Conservation (phyloP, 148 eudicot species). For the Amaranthus palmeri region DNA sequence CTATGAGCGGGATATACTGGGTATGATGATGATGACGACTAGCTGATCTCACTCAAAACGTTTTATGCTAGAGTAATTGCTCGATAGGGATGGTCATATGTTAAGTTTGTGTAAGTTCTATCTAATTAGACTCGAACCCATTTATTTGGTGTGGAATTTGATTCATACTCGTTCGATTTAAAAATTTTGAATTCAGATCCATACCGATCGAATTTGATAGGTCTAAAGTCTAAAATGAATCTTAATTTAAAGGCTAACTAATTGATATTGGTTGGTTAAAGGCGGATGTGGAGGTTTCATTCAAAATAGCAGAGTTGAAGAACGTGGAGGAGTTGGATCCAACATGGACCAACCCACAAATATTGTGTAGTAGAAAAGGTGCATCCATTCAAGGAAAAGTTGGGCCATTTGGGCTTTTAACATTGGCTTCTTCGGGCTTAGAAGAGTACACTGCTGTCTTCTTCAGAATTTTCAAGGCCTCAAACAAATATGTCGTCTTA, state of each 20-base stretch:
- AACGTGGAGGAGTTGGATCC: slow-evolving; percentile 18
- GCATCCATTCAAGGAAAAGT: slow-evolving; percentile 3
- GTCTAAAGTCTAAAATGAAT: too few species aligned
- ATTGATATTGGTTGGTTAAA: background rate
- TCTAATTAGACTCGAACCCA: too few species aligned
- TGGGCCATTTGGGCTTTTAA: slow-evolving; percentile 22
- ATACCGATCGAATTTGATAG: too few species aligned
- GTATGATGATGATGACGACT: too few species aligned
- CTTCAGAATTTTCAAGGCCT: slow-evolving; percentile 15
- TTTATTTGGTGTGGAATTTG: too few species aligned
- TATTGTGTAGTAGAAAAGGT: slow-evolving; percentile 18
- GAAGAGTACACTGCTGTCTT: slow-evolving; percentile 21
- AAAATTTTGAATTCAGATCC: too few species aligned
- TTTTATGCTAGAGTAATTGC: too few species aligned
- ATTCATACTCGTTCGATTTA: too few species aligned
- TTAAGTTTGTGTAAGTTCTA: too few species aligned
- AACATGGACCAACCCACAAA: slow-evolving; percentile 22
- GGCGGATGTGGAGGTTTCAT: slow-evolving; percentile 39
- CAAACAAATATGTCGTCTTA: slow-evolving; percentile 10
- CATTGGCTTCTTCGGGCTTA: slow-evolving; percentile 12
- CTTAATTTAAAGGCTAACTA: background rate
- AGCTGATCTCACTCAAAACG: too few species aligned
- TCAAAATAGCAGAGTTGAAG: slow-evolving; percentile 17
- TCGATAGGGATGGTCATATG: too few species aligned
- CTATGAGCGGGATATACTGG: too few species aligned